These are phyloP conservation scores for Beauveria sp. DNA, from an alignment of 2,329 filamentous ascomycete genomes.

Conservation along the genomic window DNA sequence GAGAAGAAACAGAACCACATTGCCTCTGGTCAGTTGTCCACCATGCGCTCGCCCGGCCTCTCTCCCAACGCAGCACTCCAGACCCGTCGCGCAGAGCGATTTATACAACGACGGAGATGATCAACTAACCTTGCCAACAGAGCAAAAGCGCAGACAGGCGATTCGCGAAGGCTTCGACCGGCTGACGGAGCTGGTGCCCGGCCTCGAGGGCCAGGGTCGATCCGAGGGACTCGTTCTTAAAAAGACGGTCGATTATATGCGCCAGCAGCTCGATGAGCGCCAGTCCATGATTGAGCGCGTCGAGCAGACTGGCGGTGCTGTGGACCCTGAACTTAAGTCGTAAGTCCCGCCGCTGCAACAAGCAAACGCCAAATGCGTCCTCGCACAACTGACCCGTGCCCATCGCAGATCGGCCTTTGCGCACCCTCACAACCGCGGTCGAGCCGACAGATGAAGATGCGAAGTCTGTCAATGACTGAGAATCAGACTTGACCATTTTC, in stretches of 20 bases:
- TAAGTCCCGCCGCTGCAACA: constrained; percentile 18
- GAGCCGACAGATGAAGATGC: constrained; percentile 6
- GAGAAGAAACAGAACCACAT: constrained; percentile 51
- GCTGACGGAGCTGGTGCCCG: constrained; percentile 72
- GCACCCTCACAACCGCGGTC: constrained; percentile 9
- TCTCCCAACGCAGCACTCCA: background rate
- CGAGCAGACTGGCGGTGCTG: constrained; percentile 49
- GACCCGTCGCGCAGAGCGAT: background rate
- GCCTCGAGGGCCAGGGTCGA: constrained; percentile 72
- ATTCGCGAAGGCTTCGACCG: constrained; percentile 81
- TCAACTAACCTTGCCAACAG: constrained; percentile 17
- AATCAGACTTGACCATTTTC: background rate
- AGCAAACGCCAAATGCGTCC: too few relatives aligned
- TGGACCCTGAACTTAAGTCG: constrained; percentile 41
- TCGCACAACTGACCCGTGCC: background rate
- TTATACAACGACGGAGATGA: background rate
- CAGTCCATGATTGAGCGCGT: constrained; percentile 50
- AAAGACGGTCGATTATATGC: constrained; percentile 59
- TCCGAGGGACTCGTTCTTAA: constrained; percentile 81
- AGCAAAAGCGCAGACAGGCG: constrained; percentile 45
- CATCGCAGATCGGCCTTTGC: background rate
- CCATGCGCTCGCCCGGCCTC: constrained; percentile 4
- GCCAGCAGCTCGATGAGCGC: constrained; percentile 51
- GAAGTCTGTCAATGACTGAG: background rate
- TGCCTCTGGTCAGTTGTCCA: constrained; percentile 35